phyloP scores from a whole-genome alignment of 2,329 filamentous ascomycete genomes.

The Pseudogymnoascus sp. region DNA sequence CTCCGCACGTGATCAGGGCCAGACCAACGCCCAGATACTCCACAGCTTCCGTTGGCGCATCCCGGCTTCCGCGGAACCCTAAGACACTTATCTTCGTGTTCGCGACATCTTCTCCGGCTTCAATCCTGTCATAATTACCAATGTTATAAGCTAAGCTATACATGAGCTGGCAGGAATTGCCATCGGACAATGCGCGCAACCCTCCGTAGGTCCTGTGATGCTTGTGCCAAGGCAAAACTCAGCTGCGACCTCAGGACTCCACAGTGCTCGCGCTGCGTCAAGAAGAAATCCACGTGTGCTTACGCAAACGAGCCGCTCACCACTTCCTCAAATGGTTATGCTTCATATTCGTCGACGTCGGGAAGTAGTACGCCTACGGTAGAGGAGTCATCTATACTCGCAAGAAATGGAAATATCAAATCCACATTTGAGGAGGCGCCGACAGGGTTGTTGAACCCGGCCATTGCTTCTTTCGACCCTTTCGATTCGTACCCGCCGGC shows the following conservation, averaged over 20 bases:
- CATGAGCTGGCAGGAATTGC: not conserved
- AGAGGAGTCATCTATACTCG: not conserved
- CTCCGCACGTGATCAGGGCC: not conserved
- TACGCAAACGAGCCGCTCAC: slow-evolving; percentile 49
- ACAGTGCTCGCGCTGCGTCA: slow-evolving; percentile 47
- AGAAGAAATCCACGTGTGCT: slow-evolving; percentile 39
- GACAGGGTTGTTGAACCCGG: slow-evolving; percentile 19
- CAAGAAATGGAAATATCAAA: not conserved
- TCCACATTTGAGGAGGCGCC: not conserved
- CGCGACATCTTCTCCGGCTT: not conserved
- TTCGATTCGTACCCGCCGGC: slow-evolving; percentile 50
- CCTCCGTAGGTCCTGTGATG: slow-evolving; percentile 49
- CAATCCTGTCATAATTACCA: not conserved
- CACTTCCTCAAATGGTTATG: not conserved
- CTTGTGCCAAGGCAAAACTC: slow-evolving; percentile 49
- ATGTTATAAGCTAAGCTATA: not conserved
- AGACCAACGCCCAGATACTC: not conserved
- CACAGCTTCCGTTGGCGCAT: not conserved
- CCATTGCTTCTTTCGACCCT: slow-evolving; percentile 39
- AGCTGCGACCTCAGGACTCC: slow-evolving; percentile 48
- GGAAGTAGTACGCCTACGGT: not conserved
- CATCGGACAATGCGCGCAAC: slow-evolving; percentile 41
- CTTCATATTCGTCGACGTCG: slow-evolving; percentile 11
- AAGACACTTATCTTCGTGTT: not conserved
- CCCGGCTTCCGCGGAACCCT: not conserved